These are phyloP conservation scores for Exophiala sp. DNA, from an alignment of 2,329 filamentous ascomycete genomes.

Conservation along the genomic window DNA sequence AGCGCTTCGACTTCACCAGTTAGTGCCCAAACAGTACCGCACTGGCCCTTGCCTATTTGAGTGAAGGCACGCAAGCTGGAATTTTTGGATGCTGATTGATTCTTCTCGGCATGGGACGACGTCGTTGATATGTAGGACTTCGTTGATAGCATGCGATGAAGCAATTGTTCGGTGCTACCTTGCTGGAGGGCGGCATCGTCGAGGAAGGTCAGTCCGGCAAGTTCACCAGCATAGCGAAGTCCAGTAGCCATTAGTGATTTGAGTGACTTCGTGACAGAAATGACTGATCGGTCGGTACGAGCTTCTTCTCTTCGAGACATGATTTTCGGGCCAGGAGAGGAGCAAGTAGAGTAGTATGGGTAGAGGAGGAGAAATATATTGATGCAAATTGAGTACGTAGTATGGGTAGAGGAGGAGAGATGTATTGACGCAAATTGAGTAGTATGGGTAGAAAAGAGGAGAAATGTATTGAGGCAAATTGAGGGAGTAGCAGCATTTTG, in stretches of 20 bases:
- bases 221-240: neutral
- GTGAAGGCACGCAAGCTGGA: neutral
- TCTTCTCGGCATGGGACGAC: neutral
- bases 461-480: too few relatives aligned
- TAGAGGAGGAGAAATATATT: too few relatives aligned
- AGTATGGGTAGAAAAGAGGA: too few relatives aligned
- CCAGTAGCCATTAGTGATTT: neutral
- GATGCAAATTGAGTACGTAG: too few relatives aligned
- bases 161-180: neutral
- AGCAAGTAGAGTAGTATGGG: too few relatives aligned
- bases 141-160: neutral
- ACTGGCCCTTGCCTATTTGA: slow-evolving; percentile 8
- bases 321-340: too few relatives aligned
- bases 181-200: neutral
- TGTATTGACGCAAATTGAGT: too few relatives aligned
- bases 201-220: neutral
- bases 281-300: too few relatives aligned
- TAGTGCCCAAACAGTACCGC: slow-evolving; percentile 1
- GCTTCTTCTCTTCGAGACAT: too few relatives aligned
- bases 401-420: too few relatives aligned
- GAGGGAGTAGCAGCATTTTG: too few relatives aligned
- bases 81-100: neutral
- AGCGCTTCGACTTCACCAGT: neutral
- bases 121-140: neutral
- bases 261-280: too few relatives aligned